phyloP scores from a whole-genome alignment of 163 green algal species.

The Chlorella variabilis region DNA sequence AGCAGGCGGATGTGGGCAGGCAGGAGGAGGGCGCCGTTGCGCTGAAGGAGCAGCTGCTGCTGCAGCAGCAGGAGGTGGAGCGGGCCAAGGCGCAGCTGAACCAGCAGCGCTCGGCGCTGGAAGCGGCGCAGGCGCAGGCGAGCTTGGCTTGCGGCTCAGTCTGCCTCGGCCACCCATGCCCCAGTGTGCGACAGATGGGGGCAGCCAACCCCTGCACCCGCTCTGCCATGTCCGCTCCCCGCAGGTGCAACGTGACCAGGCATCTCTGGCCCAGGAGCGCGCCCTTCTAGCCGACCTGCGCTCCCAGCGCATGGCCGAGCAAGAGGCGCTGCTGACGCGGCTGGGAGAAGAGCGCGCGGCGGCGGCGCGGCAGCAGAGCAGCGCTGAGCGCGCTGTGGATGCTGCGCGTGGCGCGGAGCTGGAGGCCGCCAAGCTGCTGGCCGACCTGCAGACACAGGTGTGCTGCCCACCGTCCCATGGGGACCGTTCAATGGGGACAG shows the following conservation, averaged over 20 bases:
- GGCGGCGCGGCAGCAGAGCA: conserved; percentile 16
- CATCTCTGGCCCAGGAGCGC: conserved; percentile 17
- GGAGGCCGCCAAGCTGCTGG: conserved; percentile 22
- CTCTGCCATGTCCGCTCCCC: neutral
- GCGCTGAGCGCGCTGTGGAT: conserved; percentile 29
- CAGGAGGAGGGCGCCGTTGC: neutral
- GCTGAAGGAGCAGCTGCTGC: conserved; percentile 2
- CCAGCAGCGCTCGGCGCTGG: conserved; percentile 26
- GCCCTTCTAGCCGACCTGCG: conserved; percentile 22
- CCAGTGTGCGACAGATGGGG: neutral
- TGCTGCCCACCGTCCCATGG: too few relatives aligned
- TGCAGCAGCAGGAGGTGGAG: conserved; percentile 28
- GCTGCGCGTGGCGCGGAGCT: conserved; percentile 29
- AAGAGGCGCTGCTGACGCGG: neutral
- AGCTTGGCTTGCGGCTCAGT: neutral
- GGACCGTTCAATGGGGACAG: too few relatives aligned
- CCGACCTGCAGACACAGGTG: conserved; percentile 23
- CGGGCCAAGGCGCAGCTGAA: neutral
- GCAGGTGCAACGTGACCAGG: conserved; percentile 25
- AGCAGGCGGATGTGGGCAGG: neutral
- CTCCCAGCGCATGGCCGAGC: conserved; percentile 20
- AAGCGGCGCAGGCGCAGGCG: conserved; percentile 22
- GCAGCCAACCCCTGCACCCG: neutral
- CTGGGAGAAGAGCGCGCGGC: conserved; percentile 25
- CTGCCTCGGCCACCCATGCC: too few relatives aligned